phyloP scores from a whole-genome alignment of 345 rosid genomes.

The Camelina sativa region DNA sequence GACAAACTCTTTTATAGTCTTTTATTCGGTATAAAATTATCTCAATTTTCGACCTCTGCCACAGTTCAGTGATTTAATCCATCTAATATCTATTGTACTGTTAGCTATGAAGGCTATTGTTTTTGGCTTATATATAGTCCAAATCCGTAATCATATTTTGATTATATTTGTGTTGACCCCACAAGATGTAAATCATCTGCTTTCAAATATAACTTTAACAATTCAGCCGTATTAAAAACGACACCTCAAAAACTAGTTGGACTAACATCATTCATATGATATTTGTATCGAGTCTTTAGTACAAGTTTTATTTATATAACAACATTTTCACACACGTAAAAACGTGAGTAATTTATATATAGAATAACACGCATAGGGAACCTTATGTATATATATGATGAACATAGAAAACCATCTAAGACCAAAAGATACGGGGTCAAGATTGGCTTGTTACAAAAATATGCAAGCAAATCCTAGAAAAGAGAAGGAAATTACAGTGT shows the following conservation, averaged over 20 bases:
- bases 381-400: not conserved
- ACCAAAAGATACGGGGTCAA: constrained; percentile 27
- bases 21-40: not conserved
- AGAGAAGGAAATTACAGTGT: not conserved
- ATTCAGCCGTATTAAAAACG: not conserved
- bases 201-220: not conserved
- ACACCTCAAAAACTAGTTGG: not conserved
- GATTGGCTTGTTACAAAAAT: constrained; percentile 35
- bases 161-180: constrained; percentile 9
- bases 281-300: not conserved
- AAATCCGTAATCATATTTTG: not conserved
- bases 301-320: not conserved
- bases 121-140: not conserved
- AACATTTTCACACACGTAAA: not conserved
- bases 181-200: constrained; percentile 4
- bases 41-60: not conserved
- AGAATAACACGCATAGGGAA: not conserved
- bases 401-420: not conserved
- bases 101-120: not conserved
- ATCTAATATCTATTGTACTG: not conserved
- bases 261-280: not conserved
- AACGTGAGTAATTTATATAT: not conserved
- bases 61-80: not conserved
- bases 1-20: not conserved
- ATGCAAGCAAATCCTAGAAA: constrained; percentile 13